phyloP scores from a whole-genome alignment of 352 stramenopile genomes.

The Thraustotheca clavata region DNA sequence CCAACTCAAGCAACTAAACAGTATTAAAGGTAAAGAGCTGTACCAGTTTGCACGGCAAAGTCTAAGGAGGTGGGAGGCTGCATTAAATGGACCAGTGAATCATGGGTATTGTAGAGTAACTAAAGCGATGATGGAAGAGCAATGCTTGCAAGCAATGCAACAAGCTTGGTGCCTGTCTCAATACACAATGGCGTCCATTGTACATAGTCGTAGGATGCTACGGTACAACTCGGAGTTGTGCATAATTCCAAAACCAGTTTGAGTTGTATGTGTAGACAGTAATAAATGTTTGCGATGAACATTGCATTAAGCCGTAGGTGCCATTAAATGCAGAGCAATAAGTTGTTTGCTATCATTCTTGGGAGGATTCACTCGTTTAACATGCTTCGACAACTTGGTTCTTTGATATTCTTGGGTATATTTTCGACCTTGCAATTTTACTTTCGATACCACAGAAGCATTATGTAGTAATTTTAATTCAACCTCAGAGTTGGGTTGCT shows the following conservation, averaged over 20 bases:
- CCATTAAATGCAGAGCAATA: no score
- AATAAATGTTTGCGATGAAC: not conserved
- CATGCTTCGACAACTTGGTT: no score
- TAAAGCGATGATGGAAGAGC: constrained; percentile 13
- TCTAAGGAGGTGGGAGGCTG: not conserved
- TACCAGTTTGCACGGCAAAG: constrained; percentile 4
- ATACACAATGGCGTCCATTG: not conserved
- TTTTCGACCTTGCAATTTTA: no score
- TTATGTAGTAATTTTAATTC: no score
- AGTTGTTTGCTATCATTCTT: no score
- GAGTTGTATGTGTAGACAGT: no score
- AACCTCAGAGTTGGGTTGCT: no score
- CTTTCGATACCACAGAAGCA: no score
- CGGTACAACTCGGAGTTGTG: not conserved
- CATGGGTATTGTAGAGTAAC: constrained; percentile 6
- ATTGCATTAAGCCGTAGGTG: not conserved
- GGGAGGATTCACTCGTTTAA: no score
- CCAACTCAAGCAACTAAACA: not conserved
- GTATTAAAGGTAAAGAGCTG: constrained; percentile 5
- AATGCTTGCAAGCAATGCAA: not conserved
- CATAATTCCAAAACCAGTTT: constrained; percentile 2
- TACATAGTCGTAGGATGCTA: not conserved
- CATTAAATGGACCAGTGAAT: not conserved
- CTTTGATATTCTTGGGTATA: no score
- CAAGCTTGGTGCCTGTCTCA: not conserved